Conservation (phyloP, 2,329 filamentous ascomycete species). For the Blastomyces emzantsi region DNA sequence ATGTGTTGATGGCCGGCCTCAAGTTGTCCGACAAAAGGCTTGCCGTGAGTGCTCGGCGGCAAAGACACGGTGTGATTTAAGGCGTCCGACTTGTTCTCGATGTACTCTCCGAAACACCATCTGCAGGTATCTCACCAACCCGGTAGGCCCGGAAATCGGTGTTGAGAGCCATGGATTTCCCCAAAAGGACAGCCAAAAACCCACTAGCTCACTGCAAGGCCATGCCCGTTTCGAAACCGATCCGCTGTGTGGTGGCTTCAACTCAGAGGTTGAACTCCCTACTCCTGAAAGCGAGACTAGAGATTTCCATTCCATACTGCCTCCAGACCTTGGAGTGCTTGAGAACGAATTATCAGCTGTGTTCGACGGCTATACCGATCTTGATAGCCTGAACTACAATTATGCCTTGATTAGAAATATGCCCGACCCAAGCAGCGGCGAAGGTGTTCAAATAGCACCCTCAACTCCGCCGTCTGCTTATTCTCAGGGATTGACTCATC, state of each 20-base stretch:
- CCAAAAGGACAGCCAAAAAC: background rate
- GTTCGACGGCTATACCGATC: background rate
- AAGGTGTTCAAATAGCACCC: background rate
- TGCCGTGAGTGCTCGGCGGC: slow-evolving; percentile 4
- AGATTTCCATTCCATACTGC: background rate
- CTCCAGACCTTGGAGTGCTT: background rate
- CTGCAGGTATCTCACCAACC: slow-evolving; percentile 1
- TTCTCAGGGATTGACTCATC: background rate
- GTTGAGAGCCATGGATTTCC: background rate
- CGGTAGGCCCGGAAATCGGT: background rate
- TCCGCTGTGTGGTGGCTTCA: background rate
- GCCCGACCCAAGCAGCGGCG: background rate
- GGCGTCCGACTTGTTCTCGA: slow-evolving; percentile 4
- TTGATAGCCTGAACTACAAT: background rate
- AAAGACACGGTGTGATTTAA: slow-evolving; percentile 11
- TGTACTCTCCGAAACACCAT: background rate
- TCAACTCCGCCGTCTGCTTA: background rate
- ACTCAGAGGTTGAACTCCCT: background rate
- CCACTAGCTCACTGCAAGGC: background rate
- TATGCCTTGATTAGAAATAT: slow-evolving; percentile 2
- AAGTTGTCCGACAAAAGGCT: slow-evolving; percentile 3
- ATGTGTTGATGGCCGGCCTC: background rate
- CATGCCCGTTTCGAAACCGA: background rate
- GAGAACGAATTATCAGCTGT: background rate
- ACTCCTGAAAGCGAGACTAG: background rate